A percentile compares a stretch with the other conserved stretches of the same genome.
Conservation (phyloP, 495 filamentous ascomycete species). For the Podospora conica region DNA sequence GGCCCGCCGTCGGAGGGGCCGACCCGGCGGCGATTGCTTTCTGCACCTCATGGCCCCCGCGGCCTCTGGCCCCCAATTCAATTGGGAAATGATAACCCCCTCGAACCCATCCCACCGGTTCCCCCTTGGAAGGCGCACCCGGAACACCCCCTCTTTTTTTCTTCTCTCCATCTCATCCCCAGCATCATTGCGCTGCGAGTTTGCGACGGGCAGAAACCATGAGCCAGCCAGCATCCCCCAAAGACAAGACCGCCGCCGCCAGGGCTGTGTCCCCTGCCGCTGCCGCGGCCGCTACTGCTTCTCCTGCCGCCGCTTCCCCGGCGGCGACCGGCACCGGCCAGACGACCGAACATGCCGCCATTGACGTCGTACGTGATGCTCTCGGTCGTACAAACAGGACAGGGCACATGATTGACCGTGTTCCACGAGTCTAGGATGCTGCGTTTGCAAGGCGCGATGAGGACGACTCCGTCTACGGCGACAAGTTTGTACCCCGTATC, state of each 20-base stretch:
- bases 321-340: not conserved
- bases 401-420: no score
- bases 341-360: not conserved
- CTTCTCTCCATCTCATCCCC: not conserved
- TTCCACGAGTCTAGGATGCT: not conserved
- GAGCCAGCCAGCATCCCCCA: not conserved
- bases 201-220: not conserved
- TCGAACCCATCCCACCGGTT: no score
- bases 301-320: not conserved
- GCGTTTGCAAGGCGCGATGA: not conserved
- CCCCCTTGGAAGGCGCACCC: no score
- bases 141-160: not conserved
- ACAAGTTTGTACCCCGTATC: not conserved
- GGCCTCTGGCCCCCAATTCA: no score
- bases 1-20: no score
- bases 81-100: no score
- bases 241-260: not conserved
- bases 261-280: no score
- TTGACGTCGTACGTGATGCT: not conserved
- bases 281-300: not conserved
- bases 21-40: no score
- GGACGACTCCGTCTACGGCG: not conserved
- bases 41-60: no score
- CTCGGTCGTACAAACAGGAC: not conserved
- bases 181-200: no score